A percentile compares a stretch with the other conserved stretches of the same genome.
Evolutionary conservation across 2,329 filamentous ascomycete species (phyloP).

Genomic region (Clonostachys sp.): DNA sequence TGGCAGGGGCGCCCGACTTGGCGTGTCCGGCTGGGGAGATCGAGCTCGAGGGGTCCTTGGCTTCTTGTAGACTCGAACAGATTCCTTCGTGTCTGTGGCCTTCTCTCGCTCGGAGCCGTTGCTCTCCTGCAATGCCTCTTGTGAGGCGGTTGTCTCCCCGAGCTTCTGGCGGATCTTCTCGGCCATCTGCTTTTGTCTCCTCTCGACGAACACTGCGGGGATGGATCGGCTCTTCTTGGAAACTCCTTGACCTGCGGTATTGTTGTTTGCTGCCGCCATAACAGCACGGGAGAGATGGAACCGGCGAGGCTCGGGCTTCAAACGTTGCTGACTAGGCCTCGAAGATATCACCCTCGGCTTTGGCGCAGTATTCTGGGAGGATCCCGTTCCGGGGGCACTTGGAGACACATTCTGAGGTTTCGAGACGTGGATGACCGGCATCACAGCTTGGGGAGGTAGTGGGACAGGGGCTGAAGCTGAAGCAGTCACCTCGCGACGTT

Average conservation of each 20-base stretch:
- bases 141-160: background rate
- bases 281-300: constrained; percentile 51
- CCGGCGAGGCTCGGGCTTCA: constrained; percentile 34
- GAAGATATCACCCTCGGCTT: constrained; percentile 1
- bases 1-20: constrained; percentile 19
- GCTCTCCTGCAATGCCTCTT: background rate
- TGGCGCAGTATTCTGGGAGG: background rate
- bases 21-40: constrained; percentile 11
- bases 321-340: constrained; percentile 1
- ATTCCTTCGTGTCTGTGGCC: background rate
- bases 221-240: constrained; percentile 34
- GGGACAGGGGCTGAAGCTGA: no score
- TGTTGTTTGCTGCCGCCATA: constrained; percentile 18
- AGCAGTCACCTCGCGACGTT: constrained; percentile 34
- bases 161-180: constrained; percentile 1
- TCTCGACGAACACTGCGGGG: constrained; percentile 53
- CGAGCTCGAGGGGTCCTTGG: constrained; percentile 19
- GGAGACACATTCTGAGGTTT: constrained; percentile 19
- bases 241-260: constrained; percentile 16
- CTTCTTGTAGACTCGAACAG: constrained; percentile 18
- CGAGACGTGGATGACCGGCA: constrained; percentile 45
- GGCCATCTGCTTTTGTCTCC: constrained; percentile 31
- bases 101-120: background rate
- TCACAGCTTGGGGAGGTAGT: constrained; percentile 2
- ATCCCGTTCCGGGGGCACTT: constrained; percentile 6